Conservation (phyloP, 495 filamentous ascomycete species). For the Penicillium silybi region DNA sequence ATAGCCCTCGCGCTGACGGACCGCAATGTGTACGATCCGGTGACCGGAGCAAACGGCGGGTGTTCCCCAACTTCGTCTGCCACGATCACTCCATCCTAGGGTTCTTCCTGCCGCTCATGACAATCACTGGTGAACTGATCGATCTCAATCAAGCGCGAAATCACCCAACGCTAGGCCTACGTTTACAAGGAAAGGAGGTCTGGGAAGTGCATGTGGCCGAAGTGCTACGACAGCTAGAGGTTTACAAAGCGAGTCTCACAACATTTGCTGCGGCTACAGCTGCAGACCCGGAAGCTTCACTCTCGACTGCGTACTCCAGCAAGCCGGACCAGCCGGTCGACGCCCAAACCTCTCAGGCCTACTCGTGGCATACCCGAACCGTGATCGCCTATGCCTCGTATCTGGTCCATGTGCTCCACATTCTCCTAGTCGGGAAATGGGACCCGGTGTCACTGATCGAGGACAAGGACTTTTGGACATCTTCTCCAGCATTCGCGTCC, state of each 20-base stretch:
- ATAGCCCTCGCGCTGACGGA: conserved; percentile 49
- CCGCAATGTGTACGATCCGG: conserved; percentile 47
- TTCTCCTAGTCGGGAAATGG: conserved; percentile 82
- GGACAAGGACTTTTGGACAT: conserved; percentile 87
- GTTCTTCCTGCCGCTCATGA: conserved; percentile 92
- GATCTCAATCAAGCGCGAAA: conserved; percentile 87
- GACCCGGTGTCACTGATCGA: conserved; percentile 81
- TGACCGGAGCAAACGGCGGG: conserved; percentile 47
- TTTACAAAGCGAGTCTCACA: conserved; percentile 79
- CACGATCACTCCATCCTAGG: conserved; percentile 88
- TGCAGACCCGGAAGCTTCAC: conserved; percentile 26
- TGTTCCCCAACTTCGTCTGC: conserved; percentile 78
- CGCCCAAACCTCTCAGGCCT: conserved; percentile 39
- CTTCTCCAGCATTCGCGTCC: conserved; percentile 73
- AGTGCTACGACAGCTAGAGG: conserved; percentile 73
- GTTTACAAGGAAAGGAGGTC: conserved; percentile 67
- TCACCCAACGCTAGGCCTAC: conserved; percentile 78
- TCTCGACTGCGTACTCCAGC: conserved; percentile 17
- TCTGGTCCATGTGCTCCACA: conserved; percentile 79
- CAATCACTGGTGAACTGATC: conserved; percentile 87
- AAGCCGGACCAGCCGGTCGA: conserved; percentile 43
- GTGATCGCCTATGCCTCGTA: conserved; percentile 90
- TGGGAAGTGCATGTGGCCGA: conserved; percentile 80
- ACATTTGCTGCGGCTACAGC: conserved; percentile 60
- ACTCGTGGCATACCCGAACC: conserved; percentile 73